Evolutionary conservation across 345 rosid species (phyloP).

Genomic region (Dovyalis caffra): DNA sequence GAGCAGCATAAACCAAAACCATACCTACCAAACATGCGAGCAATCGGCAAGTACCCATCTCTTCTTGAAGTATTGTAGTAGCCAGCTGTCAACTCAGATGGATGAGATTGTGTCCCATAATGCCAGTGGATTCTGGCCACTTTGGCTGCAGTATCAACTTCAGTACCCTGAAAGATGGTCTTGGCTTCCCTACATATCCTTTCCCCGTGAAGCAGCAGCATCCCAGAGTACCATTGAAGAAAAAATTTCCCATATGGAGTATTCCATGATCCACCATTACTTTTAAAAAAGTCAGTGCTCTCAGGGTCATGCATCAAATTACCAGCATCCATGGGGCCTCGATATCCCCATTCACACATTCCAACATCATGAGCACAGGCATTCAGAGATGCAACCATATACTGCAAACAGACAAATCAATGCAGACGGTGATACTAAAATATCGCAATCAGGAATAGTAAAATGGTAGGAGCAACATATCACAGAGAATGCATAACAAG

Average conservation of each 20-base stretch:
- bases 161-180: constrained; percentile 37
- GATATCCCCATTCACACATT: constrained; percentile 46
- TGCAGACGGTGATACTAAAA: background rate
- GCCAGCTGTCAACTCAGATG: constrained; percentile 52
- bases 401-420: constrained; percentile 24
- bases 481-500: background rate
- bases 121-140: constrained; percentile 52
- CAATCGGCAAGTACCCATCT: constrained; percentile 49
- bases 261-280: constrained; percentile 44
- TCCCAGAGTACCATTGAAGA: constrained; percentile 51
- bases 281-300: constrained; percentile 42
- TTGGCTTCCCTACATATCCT: constrained; percentile 46
- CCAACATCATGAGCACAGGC: constrained; percentile 38
- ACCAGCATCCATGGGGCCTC: constrained; percentile 41
- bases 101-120: constrained; percentile 40
- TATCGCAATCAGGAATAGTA: background rate
- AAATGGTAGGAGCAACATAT: background rate
- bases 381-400: constrained; percentile 50
- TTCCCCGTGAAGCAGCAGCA: constrained; percentile 51
- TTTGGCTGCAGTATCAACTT: constrained; percentile 38
- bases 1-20: constrained; percentile 42
- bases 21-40: constrained; percentile 41
- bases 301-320: constrained; percentile 41
- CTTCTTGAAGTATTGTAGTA: constrained; percentile 45
- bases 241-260: constrained; percentile 41